Evolutionary conservation across 2,329 filamentous ascomycete species (phyloP).

Genomic region (Pseudocercospora fijiensis): DNA sequence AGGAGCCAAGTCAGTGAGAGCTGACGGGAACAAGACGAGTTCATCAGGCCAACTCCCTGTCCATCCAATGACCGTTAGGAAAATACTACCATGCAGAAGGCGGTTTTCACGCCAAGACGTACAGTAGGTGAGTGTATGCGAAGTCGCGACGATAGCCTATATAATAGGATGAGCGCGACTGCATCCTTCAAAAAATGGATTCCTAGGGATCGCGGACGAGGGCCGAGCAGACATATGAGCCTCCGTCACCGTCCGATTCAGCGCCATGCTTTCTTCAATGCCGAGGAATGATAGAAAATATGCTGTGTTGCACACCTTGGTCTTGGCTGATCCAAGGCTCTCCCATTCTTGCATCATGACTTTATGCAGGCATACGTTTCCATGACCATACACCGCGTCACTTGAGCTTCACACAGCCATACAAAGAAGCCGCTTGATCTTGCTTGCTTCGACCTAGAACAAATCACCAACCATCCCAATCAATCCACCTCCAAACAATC

Average conservation of each 20-base stretch:
- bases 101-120: too few species aligned
- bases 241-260: not conserved
- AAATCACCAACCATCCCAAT: not conserved
- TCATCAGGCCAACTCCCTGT: not conserved
- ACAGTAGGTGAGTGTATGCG: too few species aligned
- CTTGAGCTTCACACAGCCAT: not conserved
- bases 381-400: slow-evolving; percentile 7
- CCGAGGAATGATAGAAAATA: not conserved
- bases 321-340: not conserved
- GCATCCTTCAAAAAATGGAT: too few species aligned
- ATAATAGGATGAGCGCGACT: too few species aligned
- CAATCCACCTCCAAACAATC: slow-evolving; percentile 1
- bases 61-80: too few species aligned
- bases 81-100: too few species aligned
- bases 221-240: not conserved
- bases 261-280: not conserved
- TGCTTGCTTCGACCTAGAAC: not conserved
- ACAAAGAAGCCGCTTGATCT: not conserved
- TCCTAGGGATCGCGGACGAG: too few species aligned
- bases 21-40: not conserved
- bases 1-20: not conserved
- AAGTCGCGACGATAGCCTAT: too few species aligned
- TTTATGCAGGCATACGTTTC: slow-evolving; percentile 2
- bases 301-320: not conserved
- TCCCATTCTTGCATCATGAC: slow-evolving; percentile 17